phyloP scores from a whole-genome alignment of 1,284 basidiomycete genomes.

The Ceratobasidium theobromae region DNA sequence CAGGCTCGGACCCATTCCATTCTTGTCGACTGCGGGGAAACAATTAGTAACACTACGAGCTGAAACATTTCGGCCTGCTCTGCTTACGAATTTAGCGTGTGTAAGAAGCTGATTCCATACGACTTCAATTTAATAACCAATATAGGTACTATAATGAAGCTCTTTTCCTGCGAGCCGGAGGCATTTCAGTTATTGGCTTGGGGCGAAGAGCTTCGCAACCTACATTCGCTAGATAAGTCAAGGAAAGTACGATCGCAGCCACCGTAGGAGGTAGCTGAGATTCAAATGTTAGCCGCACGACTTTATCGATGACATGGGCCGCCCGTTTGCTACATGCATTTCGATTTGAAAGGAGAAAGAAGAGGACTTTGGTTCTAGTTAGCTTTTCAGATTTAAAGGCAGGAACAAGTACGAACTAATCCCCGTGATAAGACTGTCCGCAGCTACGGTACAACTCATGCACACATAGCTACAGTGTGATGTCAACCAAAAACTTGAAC shows the following conservation, averaged over 20 bases:
- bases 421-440: background rate
- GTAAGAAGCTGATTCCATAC: background rate
- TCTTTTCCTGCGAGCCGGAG: background rate
- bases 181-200: background rate
- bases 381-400: background rate
- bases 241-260: background rate
- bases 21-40: background rate
- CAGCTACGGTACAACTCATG: constrained; percentile 5
- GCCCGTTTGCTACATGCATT: background rate
- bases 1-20: background rate
- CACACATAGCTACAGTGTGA: background rate
- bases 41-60: background rate
- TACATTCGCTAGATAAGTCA: background rate
- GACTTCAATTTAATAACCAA: background rate
- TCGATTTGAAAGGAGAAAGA: background rate
- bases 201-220: background rate
- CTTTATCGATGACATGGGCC: background rate
- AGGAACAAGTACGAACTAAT: background rate
- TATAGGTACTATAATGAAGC: background rate
- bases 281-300: background rate
- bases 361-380: background rate
- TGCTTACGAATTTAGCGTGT: background rate
- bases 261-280: background rate
- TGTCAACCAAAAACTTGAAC: background rate
- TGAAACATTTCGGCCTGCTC: background rate